Evolutionary conservation across 2,329 filamentous ascomycete genomes (phyloP).

Genomic region (Clarireedia paspali): DNA sequence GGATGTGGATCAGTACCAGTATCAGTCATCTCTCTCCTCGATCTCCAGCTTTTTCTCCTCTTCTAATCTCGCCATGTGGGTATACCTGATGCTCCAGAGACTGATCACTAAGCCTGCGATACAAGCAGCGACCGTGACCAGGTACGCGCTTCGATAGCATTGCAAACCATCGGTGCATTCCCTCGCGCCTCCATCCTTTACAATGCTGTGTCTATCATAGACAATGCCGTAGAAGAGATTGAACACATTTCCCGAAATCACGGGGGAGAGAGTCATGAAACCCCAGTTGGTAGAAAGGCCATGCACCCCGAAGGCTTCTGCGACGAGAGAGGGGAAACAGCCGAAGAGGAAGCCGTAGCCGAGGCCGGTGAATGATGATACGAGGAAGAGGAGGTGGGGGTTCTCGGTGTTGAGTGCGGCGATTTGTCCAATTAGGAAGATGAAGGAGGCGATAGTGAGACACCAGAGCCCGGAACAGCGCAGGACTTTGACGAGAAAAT

Average conservation of each 20-base stretch:
- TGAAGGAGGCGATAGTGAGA: constrained; percentile 64
- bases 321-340: constrained; percentile 81
- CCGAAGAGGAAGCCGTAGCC: constrained; percentile 93
- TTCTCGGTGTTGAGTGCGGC: constrained; percentile 68
- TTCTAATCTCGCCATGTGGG: constrained; percentile 15
- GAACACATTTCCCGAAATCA: constrained; percentile 83
- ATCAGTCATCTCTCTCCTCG: constrained; percentile 10
- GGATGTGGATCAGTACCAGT: too few relatives aligned
- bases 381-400: constrained; percentile 66
- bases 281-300: constrained; percentile 96
- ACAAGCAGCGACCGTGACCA: constrained; percentile 67
- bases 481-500: constrained; percentile 76
- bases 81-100: constrained; percentile 54
- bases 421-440: constrained; percentile 76
- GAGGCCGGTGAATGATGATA: constrained; percentile 78
- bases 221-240: constrained; percentile 84
- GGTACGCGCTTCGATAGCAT: constrained; percentile 79
- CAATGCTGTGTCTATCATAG: constrained; percentile 71
- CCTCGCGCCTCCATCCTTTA: constrained; percentile 60
- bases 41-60: constrained; percentile 18
- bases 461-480: constrained; percentile 86
- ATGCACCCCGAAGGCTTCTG: constrained; percentile 83
- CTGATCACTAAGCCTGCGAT: constrained; percentile 60
- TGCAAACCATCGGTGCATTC: constrained; percentile 68
- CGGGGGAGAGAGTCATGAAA: constrained; percentile 82